Percentiles rank a stretch among this genome's conserved stretches.
These are phyloP conservation scores for Scenedesmus sp. DNA, from an alignment of 163 green algal species.

Conservation along the genomic window DNA sequence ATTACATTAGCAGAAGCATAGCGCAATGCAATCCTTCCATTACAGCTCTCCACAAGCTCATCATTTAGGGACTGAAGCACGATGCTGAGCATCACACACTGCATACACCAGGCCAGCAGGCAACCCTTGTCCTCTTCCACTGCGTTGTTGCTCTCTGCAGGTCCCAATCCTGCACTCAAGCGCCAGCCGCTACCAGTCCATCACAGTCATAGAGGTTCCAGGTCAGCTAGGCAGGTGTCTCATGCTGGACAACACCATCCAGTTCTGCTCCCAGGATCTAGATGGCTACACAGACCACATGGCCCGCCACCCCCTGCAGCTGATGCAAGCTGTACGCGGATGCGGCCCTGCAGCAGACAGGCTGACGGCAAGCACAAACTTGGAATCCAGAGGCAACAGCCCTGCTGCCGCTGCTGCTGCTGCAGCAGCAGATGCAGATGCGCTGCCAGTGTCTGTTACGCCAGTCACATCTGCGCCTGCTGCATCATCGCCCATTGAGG, in stretches of 20 bases:
- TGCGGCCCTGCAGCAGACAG: background rate
- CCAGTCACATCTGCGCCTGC: background rate
- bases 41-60: background rate
- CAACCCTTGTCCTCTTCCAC: too few relatives aligned
- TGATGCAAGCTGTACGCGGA: conserved; percentile 1
- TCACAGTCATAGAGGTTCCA: background rate
- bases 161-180: conserved; percentile 16
- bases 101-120: too few relatives aligned
- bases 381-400: background rate
- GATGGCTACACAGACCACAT: conserved; percentile 43
- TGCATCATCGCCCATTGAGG: background rate
- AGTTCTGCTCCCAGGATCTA: conserved; percentile 36
- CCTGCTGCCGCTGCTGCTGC: too few relatives aligned
- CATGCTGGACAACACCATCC: conserved; percentile 12
- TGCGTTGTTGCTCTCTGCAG: background rate
- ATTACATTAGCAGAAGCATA: too few relatives aligned
- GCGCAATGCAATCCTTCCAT: background rate
- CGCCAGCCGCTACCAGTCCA: conserved; percentile 5
- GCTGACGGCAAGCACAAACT: background rate
- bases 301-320: conserved; percentile 26
- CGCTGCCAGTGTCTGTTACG: background rate
- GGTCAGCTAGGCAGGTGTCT: conserved; percentile 6
- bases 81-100: too few relatives aligned
- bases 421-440: background rate
- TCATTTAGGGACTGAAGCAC: background rate